phyloP scores from a whole-genome alignment of 768 basidiomycete species.

The Phaeotremella skinneri region DNA sequence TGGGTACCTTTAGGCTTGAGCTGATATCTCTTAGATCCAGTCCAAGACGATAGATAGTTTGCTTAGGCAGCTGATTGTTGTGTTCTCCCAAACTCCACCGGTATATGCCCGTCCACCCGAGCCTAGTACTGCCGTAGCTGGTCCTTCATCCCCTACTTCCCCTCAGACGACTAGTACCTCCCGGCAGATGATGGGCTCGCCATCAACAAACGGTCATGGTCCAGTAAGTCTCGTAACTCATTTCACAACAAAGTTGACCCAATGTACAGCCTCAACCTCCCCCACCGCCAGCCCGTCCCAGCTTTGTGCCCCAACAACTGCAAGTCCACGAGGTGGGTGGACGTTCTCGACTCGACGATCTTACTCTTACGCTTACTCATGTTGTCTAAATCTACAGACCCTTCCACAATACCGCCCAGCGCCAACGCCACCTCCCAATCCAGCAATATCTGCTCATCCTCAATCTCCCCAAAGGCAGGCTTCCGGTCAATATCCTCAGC shows the following conservation, averaged over 20 bases:
- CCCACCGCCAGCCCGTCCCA: slow-evolving; percentile 27
- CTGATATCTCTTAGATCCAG: slow-evolving; percentile 54
- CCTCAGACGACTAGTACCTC: slow-evolving; percentile 1
- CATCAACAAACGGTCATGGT: not conserved
- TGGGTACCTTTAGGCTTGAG: not conserved
- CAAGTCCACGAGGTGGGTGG: slow-evolving; percentile 17
- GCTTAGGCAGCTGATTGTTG: slow-evolving; percentile 70
- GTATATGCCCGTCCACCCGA: slow-evolving; percentile 74
- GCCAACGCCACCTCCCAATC: slow-evolving; percentile 45
- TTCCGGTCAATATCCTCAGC: slow-evolving; percentile 25
- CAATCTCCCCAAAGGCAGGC: slow-evolving; percentile 29
- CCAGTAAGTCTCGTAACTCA: not conserved
- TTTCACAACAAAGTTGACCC: not conserved
- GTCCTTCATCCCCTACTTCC: slow-evolving; percentile 5
- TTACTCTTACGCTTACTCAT: slow-evolving; percentile 1
- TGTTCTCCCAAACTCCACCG: slow-evolving; percentile 82
- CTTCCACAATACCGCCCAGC: slow-evolving; percentile 46
- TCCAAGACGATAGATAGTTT: slow-evolving; percentile 72
- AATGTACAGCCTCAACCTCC: slow-evolving; percentile 18
- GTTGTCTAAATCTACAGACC: slow-evolving; percentile 7
- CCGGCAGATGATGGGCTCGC: slow-evolving; percentile 10
- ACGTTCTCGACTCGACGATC: not conserved
- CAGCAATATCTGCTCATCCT: slow-evolving; percentile 38
- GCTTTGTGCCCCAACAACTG: slow-evolving; percentile 7
- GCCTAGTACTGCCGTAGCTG: not conserved